Evolutionary conservation across 2,329 filamentous ascomycete genomes (phyloP), one percentile per base, ranked within the genome.

Genomic region (Talaromyces sp.): DNA sequence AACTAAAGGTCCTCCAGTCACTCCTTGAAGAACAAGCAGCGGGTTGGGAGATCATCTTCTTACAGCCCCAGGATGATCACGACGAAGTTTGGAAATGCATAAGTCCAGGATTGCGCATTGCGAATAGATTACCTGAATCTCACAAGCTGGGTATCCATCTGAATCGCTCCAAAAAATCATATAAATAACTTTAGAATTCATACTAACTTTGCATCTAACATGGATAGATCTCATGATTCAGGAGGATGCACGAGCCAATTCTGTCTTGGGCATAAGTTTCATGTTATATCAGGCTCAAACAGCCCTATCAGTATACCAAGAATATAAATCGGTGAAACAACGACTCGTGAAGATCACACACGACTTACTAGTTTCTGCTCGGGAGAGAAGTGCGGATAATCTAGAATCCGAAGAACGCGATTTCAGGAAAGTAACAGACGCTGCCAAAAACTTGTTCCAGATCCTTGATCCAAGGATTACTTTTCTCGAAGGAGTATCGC

Each of bases 11-110:
- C 39, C 60, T 62, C 39, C 22, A 62, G 19, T 62, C 22, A 19
- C 60, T 62, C 24, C 60, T 62, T 39, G 45, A 39, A 7, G 60
- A 62, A 22, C 47, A 62, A 43, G 35, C 13, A 43, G 60, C 35
- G 43, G 60, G 60, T 19, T 62, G 60, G 60, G 60, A 62, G 37
- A 62, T 62, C 14, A 31, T 62, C 60, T 54, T 62, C 22, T 27
- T 54, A 19, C 60, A 62, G 16, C 39, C 31, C 14, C 60, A 43
- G 39, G 54, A 62, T 62, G 60, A 62, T 31, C 33, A 62, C 31
- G 60, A 62, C 13, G 47, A 62, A 33, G 47, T 62, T 9, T 62
- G 47, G 60, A 62, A 54, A 13, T 10, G 13, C 16, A 16, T 16
- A 7, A 31, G 35, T 13, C 60, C 60, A 2, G 60, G 47, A 43